Percentiles rank a stretch among this genome's conserved stretches.
These are phyloP conservation scores for Camellia granthamiana DNA, from an alignment of 148 eudicot genomes.

Conservation along the genomic window DNA sequence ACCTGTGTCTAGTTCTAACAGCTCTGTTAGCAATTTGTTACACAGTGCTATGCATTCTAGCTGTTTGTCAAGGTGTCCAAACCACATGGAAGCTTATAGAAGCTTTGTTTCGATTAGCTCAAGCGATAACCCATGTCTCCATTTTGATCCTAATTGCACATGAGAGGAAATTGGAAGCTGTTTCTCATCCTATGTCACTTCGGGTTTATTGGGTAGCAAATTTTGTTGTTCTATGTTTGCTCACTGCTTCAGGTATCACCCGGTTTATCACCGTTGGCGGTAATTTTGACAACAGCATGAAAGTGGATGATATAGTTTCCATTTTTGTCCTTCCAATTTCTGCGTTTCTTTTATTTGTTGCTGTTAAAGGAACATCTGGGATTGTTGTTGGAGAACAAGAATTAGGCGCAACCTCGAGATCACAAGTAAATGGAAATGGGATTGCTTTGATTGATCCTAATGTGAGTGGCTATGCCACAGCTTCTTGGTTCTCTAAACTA, in stretches of 20 bases:
- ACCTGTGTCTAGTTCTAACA: constrained; percentile 32
- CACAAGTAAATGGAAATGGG: constrained; percentile 11
- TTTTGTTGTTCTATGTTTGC: constrained; percentile 32
- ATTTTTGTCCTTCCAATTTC: constrained; percentile 18
- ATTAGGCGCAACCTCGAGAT: not conserved
- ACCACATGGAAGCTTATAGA: constrained; percentile 37
- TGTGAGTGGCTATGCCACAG: constrained; percentile 22
- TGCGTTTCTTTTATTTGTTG: constrained; percentile 7
- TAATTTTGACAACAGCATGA: constrained; percentile 8
- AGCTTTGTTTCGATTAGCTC: constrained; percentile 38
- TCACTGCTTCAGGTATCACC: constrained; percentile 19
- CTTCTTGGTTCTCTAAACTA: constrained; percentile 23
- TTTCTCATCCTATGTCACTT: constrained; percentile 43
- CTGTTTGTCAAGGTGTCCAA: constrained; percentile 23
- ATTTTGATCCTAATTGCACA: constrained; percentile 43
- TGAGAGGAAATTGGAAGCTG: constrained; percentile 46
- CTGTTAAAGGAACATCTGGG: constrained; percentile 22
- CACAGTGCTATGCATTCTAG: constrained; percentile 31
- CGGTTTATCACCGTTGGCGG: constrained; percentile 9
- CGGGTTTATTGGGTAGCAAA: constrained; percentile 48
- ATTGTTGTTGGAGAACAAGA: constrained; percentile 9
- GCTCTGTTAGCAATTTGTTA: constrained; percentile 30
- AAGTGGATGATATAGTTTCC: constrained; percentile 18
- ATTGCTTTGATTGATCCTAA: not conserved
- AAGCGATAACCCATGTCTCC: constrained; percentile 39